Conservation (phyloP, 2,329 filamentous ascomycete species). For the Cucurbitaria berberidis region DNA sequence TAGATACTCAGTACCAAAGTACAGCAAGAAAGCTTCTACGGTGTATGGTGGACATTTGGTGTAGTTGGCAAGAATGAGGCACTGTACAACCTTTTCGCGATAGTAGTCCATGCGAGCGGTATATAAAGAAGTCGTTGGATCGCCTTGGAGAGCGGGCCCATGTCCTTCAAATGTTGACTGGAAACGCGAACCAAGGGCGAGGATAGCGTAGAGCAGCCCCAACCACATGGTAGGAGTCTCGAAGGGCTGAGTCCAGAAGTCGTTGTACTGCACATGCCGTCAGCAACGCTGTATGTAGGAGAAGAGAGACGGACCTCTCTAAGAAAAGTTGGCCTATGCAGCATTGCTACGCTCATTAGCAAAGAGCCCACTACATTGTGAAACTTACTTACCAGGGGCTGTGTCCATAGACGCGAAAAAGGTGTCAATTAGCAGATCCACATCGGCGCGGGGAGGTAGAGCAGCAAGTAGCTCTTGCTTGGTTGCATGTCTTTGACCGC, state of each 20-base stretch:
- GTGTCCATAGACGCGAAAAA: slow-evolving; percentile 40
- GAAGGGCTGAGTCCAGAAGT: slow-evolving; percentile 52
- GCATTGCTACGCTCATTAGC: slow-evolving; percentile 24
- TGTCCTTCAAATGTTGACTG: slow-evolving; percentile 23
- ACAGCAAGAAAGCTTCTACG: slow-evolving; percentile 38
- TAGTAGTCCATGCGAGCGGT: slow-evolving; percentile 36
- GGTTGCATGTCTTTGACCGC: slow-evolving; percentile 32
- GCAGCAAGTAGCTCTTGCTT: slow-evolving; percentile 39
- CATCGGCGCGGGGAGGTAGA: slow-evolving; percentile 33
- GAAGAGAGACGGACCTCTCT: slow-evolving; percentile 22
- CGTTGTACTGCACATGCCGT: slow-evolving; percentile 44
- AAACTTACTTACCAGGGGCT: slow-evolving; percentile 26
- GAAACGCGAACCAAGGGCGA: slow-evolving; percentile 40
- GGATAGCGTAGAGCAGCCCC: slow-evolving; percentile 52
- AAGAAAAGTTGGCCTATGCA: slow-evolving; percentile 40
- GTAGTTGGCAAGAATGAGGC: slow-evolving; percentile 43
- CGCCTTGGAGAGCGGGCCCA: slow-evolving; percentile 1
- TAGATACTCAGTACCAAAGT: slow-evolving; percentile 39
- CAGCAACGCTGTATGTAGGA: not conserved
- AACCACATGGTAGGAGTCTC: slow-evolving; percentile 52
- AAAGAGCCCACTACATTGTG: not conserved
- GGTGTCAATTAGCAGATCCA: slow-evolving; percentile 29
- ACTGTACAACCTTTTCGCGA: slow-evolving; percentile 42
- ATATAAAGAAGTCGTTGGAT: slow-evolving; percentile 18
- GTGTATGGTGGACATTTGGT: slow-evolving; percentile 45